Percentiles rank a stretch among this genome's conserved stretches.
phyloP scores from a whole-genome alignment of 83 land plant genomes.

The Larix sibirica region DNA sequence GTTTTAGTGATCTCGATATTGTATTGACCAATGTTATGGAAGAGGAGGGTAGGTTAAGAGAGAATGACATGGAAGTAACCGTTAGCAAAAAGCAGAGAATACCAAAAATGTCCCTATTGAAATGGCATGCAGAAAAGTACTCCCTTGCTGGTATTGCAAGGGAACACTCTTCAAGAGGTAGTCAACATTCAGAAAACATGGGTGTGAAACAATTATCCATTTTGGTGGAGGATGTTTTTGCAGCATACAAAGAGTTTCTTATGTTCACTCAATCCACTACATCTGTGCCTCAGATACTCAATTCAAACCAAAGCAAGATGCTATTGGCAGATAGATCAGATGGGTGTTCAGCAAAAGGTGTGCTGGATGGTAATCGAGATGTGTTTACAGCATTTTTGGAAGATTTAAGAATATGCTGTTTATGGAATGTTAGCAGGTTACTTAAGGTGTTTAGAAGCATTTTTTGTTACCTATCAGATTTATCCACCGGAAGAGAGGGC shows the following conservation, averaged over 20 bases:
- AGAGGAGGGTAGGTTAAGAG: background rate
- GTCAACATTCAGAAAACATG: background rate
- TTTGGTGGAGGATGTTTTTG: conserved; percentile 26
- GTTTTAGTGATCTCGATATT: background rate
- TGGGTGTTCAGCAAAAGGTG: background rate
- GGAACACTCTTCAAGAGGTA: background rate
- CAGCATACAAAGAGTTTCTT: conserved; percentile 25
- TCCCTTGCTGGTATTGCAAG: background rate
- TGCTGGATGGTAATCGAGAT: background rate
- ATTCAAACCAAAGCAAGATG: background rate
- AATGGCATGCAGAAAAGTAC: conserved; percentile 11
- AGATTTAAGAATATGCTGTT: conserved; percentile 21
- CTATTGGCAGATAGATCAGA: background rate
- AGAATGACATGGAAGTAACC: background rate
- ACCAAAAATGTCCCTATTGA: background rate
- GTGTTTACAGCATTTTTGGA: background rate
- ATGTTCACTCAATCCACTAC: background rate
- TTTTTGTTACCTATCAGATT: conserved; percentile 25
- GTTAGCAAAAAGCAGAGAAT: background rate
- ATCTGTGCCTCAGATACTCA: background rate
- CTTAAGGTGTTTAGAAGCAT: conserved; percentile 14
- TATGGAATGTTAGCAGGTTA: conserved; percentile 19
- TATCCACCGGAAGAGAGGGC: conserved; percentile 23
- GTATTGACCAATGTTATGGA: background rate
- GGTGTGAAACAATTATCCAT: conserved; percentile 11